These are phyloP conservation scores for Colletotrichum sansevieriae DNA, from an alignment of 2,329 filamentous ascomycete species.

Conservation along the genomic window DNA sequence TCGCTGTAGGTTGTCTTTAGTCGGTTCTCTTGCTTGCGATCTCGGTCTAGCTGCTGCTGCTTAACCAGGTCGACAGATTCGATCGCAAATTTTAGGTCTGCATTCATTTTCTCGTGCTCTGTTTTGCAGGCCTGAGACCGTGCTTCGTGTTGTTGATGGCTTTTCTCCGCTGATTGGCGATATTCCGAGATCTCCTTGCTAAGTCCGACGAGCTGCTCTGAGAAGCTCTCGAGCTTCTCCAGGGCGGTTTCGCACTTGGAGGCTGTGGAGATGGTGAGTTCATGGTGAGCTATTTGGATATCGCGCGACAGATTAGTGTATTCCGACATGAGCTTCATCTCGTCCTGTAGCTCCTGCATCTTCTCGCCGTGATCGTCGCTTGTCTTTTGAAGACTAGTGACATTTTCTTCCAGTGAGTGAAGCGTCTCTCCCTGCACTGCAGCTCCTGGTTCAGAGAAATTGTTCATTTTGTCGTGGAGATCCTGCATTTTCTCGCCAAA, in stretches of 20 bases:
- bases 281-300: slow-evolving; percentile 26
- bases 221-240: slow-evolving; percentile 11
- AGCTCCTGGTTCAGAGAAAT: not conserved
- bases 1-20: not conserved
- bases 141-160: not conserved
- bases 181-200: not conserved
- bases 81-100: not conserved
- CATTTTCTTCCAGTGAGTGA: not conserved
- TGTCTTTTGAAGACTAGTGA: not conserved
- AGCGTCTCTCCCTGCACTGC: not conserved
- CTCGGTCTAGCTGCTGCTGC: slow-evolving; percentile 2
- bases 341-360: slow-evolving; percentile 21
- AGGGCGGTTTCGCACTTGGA: slow-evolving; percentile 21
- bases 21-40: not conserved
- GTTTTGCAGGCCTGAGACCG: not conserved
- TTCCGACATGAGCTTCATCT: slow-evolving; percentile 3
- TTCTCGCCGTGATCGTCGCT: not conserved
- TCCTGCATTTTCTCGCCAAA: slow-evolving; percentile 6
- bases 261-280: slow-evolving; percentile 24
- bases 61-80: not conserved
- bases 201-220: not conserved
- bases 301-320: slow-evolving; percentile 23
- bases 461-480: no score
- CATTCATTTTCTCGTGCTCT: not conserved
- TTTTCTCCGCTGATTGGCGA: not conserved